Base-by-base conservation (phyloP, 306 rosid species). In the Datisca glomerata region DNA sequence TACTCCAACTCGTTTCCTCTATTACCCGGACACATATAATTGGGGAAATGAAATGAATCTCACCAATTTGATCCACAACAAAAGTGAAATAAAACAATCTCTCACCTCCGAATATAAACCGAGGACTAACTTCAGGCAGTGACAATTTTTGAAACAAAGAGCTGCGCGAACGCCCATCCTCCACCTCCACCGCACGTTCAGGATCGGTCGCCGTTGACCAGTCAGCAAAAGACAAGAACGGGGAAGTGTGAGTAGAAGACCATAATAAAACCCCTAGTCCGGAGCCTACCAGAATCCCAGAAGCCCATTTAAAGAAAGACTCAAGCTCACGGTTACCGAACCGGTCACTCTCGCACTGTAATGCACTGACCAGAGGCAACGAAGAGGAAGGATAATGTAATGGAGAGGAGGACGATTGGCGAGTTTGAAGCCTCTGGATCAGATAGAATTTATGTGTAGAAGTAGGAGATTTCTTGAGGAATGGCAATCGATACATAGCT, bases 51-150 rank as follows among this genome's bases (percentile, higher is more conserved):
- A n/a, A n/a, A n/a, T n/a, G n/a, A n/a, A n/a, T n/a, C n/a, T n/a
- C n/a, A n/a, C n/a, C n/a, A n/a, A 5, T 14, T 48, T 17, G 7
- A 42, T 25, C 18, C 9, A 23, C 0, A 8, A 24, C 21, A 43
- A 32, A 13, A 3, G 18, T 4, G 28, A 37, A 16, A 5, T 42
- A 24, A 1, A 16, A 27, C 21, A 4, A 24, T 20, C 10, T 33
- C 41, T 44, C 48, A 21, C 97, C 94, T 72, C 79, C 64, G 20
- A 87, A 53, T n/a, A 83, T 58, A 41, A 63, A 58, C 27, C 7
- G 12, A 8, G 55, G 32, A 23, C 53, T 44, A 21, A 17, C 43
- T 24, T 71, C 76, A 3, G 94, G 93, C 18, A 87, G 58, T 1
- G 85, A 80, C 0, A 67, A 22, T 44, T 82, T 76, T 12, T 21